Conservation (phyloP, 2,329 filamentous ascomycete species). For the Colletotrichum plurivorum region DNA sequence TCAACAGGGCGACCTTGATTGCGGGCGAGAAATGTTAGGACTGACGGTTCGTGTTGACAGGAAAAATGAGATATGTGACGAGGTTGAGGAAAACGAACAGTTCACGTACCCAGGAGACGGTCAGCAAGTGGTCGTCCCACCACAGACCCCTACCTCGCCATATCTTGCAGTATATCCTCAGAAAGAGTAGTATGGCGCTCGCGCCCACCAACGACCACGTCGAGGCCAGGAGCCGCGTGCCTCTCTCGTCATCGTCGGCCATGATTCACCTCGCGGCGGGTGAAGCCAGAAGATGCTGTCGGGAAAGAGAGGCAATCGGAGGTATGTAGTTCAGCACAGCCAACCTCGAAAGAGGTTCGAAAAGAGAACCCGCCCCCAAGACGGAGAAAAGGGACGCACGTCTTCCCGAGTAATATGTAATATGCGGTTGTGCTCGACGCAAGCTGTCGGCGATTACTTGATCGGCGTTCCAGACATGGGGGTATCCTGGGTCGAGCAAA, state of each 20-base stretch:
- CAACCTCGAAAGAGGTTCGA: not conserved
- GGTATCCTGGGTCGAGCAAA: conserved; percentile 7
- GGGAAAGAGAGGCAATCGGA: not conserved
- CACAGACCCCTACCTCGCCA: conserved; percentile 52
- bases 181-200: conserved; percentile 45
- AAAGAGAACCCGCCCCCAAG: not conserved
- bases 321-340: not conserved
- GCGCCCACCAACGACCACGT: conserved; percentile 48
- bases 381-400: not conserved
- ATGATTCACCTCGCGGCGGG: conserved; percentile 22
- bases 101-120: conserved; percentile 52
- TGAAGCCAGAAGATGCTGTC: conserved; percentile 1
- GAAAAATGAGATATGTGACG: not conserved
- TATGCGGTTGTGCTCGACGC: conserved; percentile 6
- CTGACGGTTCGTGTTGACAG: too few relatives aligned
- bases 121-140: conserved; percentile 54
- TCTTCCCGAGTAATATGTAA: conserved; percentile 3
- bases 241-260: conserved; percentile 45
- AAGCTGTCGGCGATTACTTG: not conserved
- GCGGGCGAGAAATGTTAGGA: not conserved
- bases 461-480: conserved; percentile 16
- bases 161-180: conserved; percentile 55
- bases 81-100: not conserved
- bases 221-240: conserved; percentile 47
- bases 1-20: conserved; percentile 45